Conservation (phyloP, 768 basidiomycete species). For the Artomyces pyxidatus region DNA sequence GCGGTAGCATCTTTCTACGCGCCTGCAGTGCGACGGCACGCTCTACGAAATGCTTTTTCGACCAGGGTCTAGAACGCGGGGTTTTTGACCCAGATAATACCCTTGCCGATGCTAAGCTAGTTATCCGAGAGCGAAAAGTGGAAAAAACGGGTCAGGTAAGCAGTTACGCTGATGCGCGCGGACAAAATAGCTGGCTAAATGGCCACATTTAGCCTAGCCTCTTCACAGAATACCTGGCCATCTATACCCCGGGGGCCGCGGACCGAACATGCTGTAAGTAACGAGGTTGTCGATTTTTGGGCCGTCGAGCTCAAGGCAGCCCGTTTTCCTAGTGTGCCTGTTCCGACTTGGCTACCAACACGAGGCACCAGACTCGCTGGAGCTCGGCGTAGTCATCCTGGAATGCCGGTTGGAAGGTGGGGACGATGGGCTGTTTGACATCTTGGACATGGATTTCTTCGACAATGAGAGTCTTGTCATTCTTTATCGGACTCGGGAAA, state of each 20-base stretch:
- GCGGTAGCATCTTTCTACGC: constrained; percentile 52
- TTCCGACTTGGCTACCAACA: constrained; percentile 43
- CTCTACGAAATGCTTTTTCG: constrained; percentile 30
- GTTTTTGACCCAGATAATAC: background rate
- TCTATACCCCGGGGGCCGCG: constrained; percentile 8
- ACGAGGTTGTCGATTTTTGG: constrained; percentile 8
- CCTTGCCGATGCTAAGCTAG: constrained; percentile 1
- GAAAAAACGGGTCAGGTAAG: constrained; percentile 14
- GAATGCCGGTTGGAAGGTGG: constrained; percentile 40
- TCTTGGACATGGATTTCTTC: constrained; percentile 70
- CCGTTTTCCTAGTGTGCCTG: constrained; percentile 41
- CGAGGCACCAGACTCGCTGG: constrained; percentile 30
- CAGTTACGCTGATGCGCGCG: constrained; percentile 4
- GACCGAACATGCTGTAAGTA: constrained; percentile 41
- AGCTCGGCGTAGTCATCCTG: constrained; percentile 39
- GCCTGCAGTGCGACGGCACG: constrained; percentile 59
- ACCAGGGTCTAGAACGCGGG: background rate
- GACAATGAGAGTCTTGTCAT: constrained; percentile 65
- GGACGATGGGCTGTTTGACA: constrained; percentile 33
- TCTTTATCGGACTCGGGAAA: constrained; percentile 44
- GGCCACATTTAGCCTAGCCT: background rate
- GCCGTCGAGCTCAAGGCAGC: constrained; percentile 9
- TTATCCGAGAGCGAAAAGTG: constrained; percentile 14
- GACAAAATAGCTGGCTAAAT: background rate
- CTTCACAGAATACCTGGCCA: constrained; percentile 13